A percentile compares a stretch with the other conserved stretches of the same genome.
These are phyloP conservation scores for Aspergillus felis DNA, from an alignment of 2,329 filamentous ascomycete genomes.

Conservation along the genomic window DNA sequence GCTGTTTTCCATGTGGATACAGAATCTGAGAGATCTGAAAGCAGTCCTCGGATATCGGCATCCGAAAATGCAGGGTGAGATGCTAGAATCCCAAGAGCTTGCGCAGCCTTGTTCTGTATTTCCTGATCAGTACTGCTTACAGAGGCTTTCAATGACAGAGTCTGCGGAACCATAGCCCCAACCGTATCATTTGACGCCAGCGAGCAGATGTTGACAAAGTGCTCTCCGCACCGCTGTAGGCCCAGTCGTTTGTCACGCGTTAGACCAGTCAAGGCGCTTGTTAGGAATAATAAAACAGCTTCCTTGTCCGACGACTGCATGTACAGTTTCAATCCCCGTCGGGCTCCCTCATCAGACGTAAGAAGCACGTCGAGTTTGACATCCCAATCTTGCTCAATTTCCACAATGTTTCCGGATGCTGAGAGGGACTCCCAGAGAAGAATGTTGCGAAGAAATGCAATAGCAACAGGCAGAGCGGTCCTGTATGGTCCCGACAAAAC, in stretches of 20 bases:
- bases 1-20: constrained; percentile 54
- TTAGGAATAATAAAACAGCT: constrained; percentile 41
- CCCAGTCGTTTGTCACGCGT: constrained; percentile 37
- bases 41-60: constrained; percentile 39
- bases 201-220: constrained; percentile 54
- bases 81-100: constrained; percentile 70
- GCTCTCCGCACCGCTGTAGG: constrained; percentile 44
- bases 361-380: constrained; percentile 70
- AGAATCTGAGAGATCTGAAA: constrained; percentile 47
- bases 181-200: constrained; percentile 53
- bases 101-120: constrained; percentile 63
- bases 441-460: constrained; percentile 64
- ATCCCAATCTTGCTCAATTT: constrained; percentile 79
- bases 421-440: constrained; percentile 56
- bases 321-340: constrained; percentile 49
- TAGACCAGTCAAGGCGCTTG: constrained; percentile 44
- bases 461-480: constrained; percentile 62
- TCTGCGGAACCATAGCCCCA: constrained; percentile 47
- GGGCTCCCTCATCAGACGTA: constrained; percentile 63
- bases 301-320: constrained; percentile 31
- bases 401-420: constrained; percentile 42
- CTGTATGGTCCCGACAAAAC: constrained; percentile 28
- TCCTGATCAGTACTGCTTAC: constrained; percentile 69
- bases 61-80: constrained; percentile 54
- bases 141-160: constrained; percentile 54